Base-by-base conservation (phyloP, 1,284 basidiomycete genomes). In the Papiliotrema flavescens region DNA sequence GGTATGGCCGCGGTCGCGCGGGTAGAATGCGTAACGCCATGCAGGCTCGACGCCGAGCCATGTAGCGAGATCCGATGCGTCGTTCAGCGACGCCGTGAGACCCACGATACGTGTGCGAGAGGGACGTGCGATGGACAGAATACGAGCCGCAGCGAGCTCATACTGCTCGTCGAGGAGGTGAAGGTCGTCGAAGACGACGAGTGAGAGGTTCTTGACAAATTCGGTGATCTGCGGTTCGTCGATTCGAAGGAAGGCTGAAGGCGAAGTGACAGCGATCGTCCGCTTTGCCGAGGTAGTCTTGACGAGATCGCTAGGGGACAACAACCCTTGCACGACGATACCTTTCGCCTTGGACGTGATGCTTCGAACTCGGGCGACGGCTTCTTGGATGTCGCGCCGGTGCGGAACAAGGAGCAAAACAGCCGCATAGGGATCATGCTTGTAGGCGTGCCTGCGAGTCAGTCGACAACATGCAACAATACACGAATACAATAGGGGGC, bases 151-250 rank as follows among this genome's bases (percentile, higher is more conserved):
- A 2, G 82, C 84, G 5, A 97, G 80, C 72, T 99, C 97, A 76
- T 96, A 98, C 1, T 80, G 76, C 2, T 85, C 78, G 66, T 91
- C 85, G 46, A 99, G 79, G 26, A 89, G 83, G 65, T 99, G 91
- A 20, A 99, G 77, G 65, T 89, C 87, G 62, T 98, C 92, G 54
- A 88, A 86, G 1, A 98, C 69, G 26, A 94, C 83, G 34, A 96
- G 74, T 53, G 81, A 79, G 20, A 91, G 78, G 39, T 78, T 77
- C 0, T 71, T 67, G 8, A 83, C 49, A 24, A 35, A 23, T 4
- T 47, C 37, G 15, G 43, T 64, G 23, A 79, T 71, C 2, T 45
- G 54, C 44, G 55, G 40, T 28, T 61, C 39, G 8, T 61, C 63
- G 50, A 58, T 57, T 62, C 60, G 58, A 23, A 77, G 54, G 8